Base-by-base conservation (phyloP, 192 early-diverging fungal species). In the Backusella australiensis region DNA sequence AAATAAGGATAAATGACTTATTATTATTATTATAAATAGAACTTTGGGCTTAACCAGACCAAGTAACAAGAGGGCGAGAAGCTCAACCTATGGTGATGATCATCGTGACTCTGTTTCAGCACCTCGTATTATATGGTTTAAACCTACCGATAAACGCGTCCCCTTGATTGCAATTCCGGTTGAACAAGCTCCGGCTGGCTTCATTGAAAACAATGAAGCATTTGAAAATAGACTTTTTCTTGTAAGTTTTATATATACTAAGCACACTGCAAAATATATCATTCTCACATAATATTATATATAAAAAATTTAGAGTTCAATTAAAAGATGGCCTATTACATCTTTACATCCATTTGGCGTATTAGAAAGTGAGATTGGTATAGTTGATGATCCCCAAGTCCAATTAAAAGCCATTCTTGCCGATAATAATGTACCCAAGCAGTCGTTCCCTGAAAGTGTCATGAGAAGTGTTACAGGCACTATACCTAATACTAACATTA, bases 371-470 rank as follows among this genome's bases (percentile, higher is more conserved):
- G 86, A 85, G 56, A 69, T 99, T 49, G 97, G 96, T 34, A 77
- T 88, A n/a, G 90, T 96, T 46, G 93, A 95, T 7, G 83, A 93
- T n/a, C 84, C 97, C 35, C 86, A 89, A 14, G 86, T 91, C 32
- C 95, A 97, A 81, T 92, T 94, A 0, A 85, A 87, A 69, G 91
- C 93, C 0, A 83, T 97, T 38, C 85, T 97, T 36, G 90, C 89
- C 7, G 94, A 96, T 26, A 91, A 93, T 71, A 91, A 91, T 52
- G 90, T 99, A 53, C 77, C 82, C 19, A 86, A 87, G 15, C 89
- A 88, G 0, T 78, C 84, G 8, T 97, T 97, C 75, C 76, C 91
- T 32, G 87, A 93, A 1, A 85, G 79, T 34, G 93, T 96, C 3
- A 77, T 94, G 29, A 82, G 78, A 39, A 93, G 93, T 71, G 81